These are phyloP conservation scores for Exserohilum rostratum DNA, from an alignment of 2,329 filamentous ascomycete genomes.

Conservation along the genomic window DNA sequence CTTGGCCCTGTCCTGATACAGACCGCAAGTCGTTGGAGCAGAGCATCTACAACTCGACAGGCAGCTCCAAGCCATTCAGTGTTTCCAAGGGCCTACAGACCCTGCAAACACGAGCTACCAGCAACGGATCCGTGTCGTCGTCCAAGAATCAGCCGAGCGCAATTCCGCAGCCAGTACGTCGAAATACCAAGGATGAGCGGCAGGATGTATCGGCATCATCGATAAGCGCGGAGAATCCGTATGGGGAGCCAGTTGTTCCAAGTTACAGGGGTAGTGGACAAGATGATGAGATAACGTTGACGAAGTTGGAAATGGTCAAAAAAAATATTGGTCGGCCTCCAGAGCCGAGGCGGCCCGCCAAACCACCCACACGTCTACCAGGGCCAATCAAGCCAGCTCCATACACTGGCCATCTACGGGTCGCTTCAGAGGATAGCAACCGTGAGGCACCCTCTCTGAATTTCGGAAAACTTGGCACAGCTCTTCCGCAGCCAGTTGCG, in stretches of 20 bases:
- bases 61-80: conserved; percentile 23
- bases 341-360: conserved; percentile 1
- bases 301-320: conserved; percentile 17
- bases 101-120: background rate
- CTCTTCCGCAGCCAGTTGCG: background rate
- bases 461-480: background rate
- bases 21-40: conserved; percentile 18
- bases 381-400: conserved; percentile 24
- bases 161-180: conserved; percentile 24
- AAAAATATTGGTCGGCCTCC: background rate
- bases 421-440: conserved; percentile 11
- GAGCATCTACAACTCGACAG: conserved; percentile 23
- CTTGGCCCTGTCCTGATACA: conserved; percentile 11
- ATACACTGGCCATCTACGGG: conserved; percentile 16
- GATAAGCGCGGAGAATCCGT: conserved; percentile 1
- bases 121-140: conserved; percentile 13
- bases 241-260: conserved; percentile 16
- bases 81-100: background rate
- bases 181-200: background rate
- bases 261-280: conserved; percentile 37
- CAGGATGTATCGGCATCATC: background rate
- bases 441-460: background rate
- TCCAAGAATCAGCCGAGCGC: conserved; percentile 26
- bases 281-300: conserved; percentile 25
- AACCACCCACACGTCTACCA: conserved; percentile 23